phyloP scores from a whole-genome alignment of 768 basidiomycete genomes.

The Leccinum disarticulatum region DNA sequence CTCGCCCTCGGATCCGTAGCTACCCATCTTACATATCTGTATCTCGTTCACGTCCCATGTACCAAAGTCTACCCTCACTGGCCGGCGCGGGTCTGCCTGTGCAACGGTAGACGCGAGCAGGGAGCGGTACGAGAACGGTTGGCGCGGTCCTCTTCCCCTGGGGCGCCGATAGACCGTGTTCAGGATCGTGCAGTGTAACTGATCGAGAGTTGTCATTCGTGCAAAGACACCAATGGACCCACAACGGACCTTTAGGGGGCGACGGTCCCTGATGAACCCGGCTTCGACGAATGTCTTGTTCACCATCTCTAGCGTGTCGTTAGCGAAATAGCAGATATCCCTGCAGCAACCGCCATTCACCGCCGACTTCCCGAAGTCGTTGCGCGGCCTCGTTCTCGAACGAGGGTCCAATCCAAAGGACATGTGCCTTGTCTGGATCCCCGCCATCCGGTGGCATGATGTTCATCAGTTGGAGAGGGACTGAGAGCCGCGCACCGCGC shows the following conservation, averaged over 20 bases:
- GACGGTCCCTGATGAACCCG: conserved; percentile 45
- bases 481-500: conserved; percentile 28
- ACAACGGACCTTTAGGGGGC: conserved; percentile 49
- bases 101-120: conserved; percentile 31
- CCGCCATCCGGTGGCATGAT: conserved; percentile 45
- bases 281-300: conserved; percentile 38
- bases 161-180: conserved; percentile 49
- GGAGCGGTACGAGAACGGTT: conserved; percentile 43
- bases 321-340: not conserved
- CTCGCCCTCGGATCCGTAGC: conserved; percentile 58
- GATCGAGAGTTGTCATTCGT: not conserved
- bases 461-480: conserved; percentile 49
- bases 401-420: conserved; percentile 56
- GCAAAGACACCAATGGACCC: not conserved
- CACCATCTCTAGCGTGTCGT: conserved; percentile 39
- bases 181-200: conserved; percentile 53
- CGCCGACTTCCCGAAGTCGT: conserved; percentile 34
- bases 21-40: conserved; percentile 73
- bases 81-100: conserved; percentile 16
- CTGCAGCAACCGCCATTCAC: conserved; percentile 27
- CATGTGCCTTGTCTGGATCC: conserved; percentile 44
- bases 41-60: conserved; percentile 53
- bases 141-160: conserved; percentile 23
- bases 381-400: conserved; percentile 31
- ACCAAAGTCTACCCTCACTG: conserved; percentile 48